Base-by-base conservation (phyloP, 169 alveolate genomes). In the Plasmodium malariae region DNA sequence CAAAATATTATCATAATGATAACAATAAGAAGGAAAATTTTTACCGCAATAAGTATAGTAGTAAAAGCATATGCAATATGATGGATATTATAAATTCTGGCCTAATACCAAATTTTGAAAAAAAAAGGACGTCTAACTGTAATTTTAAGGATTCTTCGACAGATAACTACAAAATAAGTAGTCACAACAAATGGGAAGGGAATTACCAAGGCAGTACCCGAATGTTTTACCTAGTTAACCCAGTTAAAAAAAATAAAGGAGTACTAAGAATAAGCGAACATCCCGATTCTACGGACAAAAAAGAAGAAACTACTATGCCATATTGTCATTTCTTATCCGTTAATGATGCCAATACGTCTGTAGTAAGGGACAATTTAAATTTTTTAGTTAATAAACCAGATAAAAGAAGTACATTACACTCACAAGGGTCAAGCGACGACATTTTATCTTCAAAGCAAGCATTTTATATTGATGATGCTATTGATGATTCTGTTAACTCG, bases 401-500 rank as follows among this genome's bases (percentile, higher is more conserved):
- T 0, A 24, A 19, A 62, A 55, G 19, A 51, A 62, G 48, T 62
- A 26, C 26, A 32, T 43, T 78, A 54, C 45, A 21, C 11, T 69
- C 67, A 19, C 51, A 78, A 54, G 76, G 48, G 3, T 78, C 89
- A 19, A 78, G 76, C 48, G 74, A 43, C 32, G 36, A 63, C 63
- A 32, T 45, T 11, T 37, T 67, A n/a, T 48, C 68, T 4, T 62
- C 45, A 26, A 45, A 78, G 14, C 24, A 62, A 14, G 76, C 37
- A 9, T 78, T 78, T 32, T 78, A 62, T 54, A 49, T 78, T 3
- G 89, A 78, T 37, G 89, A 78, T 9, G 69, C 19, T 26, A 19
- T 63, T 28, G 70, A 63, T 78, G 48, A 68, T 17, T 78, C 89
- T 26, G 21, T 54, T 40, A 45, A 54, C 2, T 26, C 88, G 32